phyloP scores from a whole-genome alignment of 2,329 filamentous ascomycete genomes.

The Aureobasidium pullulans region DNA sequence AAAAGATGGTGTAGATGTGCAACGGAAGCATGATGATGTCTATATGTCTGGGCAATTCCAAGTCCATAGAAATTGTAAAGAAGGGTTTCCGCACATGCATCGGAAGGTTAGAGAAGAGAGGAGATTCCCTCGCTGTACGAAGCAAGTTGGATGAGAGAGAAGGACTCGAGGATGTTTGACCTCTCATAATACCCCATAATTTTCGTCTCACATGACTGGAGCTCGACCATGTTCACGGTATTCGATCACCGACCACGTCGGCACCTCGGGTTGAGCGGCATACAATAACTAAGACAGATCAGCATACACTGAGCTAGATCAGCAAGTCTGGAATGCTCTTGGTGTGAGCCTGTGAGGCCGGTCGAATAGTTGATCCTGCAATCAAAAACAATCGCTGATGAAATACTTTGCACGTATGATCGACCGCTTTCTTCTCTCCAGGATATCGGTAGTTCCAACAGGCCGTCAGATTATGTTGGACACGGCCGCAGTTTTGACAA shows the following conservation, averaged over 20 bases:
- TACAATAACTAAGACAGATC: neutral
- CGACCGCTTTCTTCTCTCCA: neutral
- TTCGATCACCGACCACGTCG: neutral
- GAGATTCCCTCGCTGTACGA: too few relatives aligned
- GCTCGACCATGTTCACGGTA: too few relatives aligned
- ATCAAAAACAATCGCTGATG: neutral
- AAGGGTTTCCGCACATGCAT: too few relatives aligned
- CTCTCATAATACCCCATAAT: too few relatives aligned
- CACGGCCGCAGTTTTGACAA: neutral
- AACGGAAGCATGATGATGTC: too few relatives aligned
- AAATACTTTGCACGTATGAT: slow-evolving; percentile 1
- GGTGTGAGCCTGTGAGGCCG: neutral
- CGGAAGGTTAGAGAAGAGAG: too few relatives aligned
- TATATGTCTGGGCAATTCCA: too few relatives aligned
- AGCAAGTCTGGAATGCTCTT: neutral
- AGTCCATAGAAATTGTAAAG: too few relatives aligned
- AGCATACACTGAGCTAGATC: neutral
- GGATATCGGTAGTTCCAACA: neutral
- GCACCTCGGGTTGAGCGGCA: neutral
- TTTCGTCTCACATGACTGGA: too few relatives aligned
- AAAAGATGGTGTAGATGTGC: too few relatives aligned
- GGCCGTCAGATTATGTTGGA: neutral
- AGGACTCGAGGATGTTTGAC: neutral
- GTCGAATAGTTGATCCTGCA: neutral
- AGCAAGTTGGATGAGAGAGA: too few relatives aligned